These are phyloP conservation scores for Rubroshorea leprosula DNA, from an alignment of 345 rosid genomes.

Conservation along the genomic window DNA sequence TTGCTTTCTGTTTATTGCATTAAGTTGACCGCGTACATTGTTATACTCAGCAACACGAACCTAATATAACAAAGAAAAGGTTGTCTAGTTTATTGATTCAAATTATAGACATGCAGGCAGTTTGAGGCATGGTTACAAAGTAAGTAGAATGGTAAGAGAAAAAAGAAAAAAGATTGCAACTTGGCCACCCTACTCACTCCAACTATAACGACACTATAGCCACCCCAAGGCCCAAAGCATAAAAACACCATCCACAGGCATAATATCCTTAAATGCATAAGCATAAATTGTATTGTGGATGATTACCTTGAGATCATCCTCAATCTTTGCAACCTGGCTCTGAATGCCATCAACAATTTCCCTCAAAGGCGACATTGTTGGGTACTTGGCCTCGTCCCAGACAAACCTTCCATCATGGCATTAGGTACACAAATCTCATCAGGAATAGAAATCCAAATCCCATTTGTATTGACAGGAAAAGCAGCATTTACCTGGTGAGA, in stretches of 20 bases:
- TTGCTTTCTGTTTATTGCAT: conserved; percentile 90
- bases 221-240: too few relatives aligned
- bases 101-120: neutral
- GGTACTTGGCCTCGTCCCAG: conserved; percentile 98
- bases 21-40: conserved; percentile 92
- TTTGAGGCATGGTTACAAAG: too few relatives aligned
- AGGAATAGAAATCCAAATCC: neutral
- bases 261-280: neutral
- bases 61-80: conserved; percentile 34
- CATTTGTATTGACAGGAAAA: neutral
- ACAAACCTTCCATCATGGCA: conserved; percentile 55
- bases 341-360: conserved; percentile 84
- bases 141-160: too few relatives aligned
- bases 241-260: neutral
- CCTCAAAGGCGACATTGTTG: conserved; percentile 85
- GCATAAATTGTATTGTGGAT: neutral
- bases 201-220: too few relatives aligned
- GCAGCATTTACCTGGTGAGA: conserved; percentile 67
- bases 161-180: too few relatives aligned
- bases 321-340: conserved; percentile 77
- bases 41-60: conserved; percentile 93
- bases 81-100: neutral
- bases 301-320: conserved; percentile 98
- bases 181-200: too few relatives aligned
- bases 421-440: neutral